Base-by-base conservation (phyloP, 2,329 filamentous ascomycete genomes). In the Aspergillus caelatus region DNA sequence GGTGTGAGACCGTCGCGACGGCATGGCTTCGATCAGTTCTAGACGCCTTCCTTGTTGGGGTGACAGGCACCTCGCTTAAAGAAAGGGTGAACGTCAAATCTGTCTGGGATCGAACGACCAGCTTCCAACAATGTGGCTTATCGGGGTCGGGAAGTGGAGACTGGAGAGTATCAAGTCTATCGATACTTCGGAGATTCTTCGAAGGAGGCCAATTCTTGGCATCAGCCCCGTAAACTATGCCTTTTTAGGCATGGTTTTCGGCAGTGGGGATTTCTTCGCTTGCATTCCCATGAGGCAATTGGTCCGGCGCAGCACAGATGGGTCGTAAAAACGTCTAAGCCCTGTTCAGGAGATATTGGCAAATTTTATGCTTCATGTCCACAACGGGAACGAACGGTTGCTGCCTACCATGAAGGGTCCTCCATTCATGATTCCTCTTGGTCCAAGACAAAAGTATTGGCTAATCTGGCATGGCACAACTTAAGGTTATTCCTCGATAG, bases 1-100 rank as follows among this genome's bases (percentile, higher is more conserved):
- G 12, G 21, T 23, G n/a, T 65, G 61, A 34, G 61, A 55, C n/a
- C 63, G 57, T 26, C 63, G 63, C 26, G 48, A 56, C 26, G 63
- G 63, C 63, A 65, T 65, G 26, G 32, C 19, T 43, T 23, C 21
- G 32, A 23, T n/a, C 19, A 16, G 39, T 19, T 46, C 6, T 14
- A n/a, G 16, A 28, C n/a, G 23, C 52, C 10, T 54, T 36, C 16
- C 30, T 36, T 54, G 32, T 36, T 54, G n/a, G 46, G 46, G 1
- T 19, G 26, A 30, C 26, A 11, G 14, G 28, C 34, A 14, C 7
- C n/a, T 21, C 32, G 30, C 52, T 36, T 34, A 14, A 21, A 32
- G 12, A 11, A 54, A 30, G 19, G 11, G 32, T 21, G 14, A 36
- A 23, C 0, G 5, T 32, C 26, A 23, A 39, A 23, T 36, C 23